Evolutionary conservation across 2,329 filamentous ascomycete genomes (phyloP).

Genomic region (Aspergillus neotritici): DNA sequence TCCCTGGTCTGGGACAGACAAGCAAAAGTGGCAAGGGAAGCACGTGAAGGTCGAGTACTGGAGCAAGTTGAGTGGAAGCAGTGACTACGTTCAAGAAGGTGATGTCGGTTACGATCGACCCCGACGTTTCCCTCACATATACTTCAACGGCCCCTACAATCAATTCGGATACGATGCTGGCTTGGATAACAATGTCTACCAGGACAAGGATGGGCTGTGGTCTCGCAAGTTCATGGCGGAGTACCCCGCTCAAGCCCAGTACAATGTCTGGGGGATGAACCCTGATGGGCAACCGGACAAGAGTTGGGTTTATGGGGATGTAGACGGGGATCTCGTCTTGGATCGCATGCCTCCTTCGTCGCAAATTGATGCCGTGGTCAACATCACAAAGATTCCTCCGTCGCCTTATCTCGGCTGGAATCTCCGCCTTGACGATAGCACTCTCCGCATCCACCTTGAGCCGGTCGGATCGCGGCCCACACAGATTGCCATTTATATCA

Average conservation of each 20-base stretch:
- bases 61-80: constrained; percentile 54
- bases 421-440: constrained; percentile 52
- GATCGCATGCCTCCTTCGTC: constrained; percentile 59
- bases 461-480: constrained; percentile 50
- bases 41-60: constrained; percentile 61
- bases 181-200: constrained; percentile 48
- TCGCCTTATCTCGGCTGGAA: constrained; percentile 52
- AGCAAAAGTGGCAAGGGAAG: constrained; percentile 56
- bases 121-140: constrained; percentile 57
- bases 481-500: constrained; percentile 51
- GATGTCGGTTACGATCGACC: constrained; percentile 44
- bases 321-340: constrained; percentile 55
- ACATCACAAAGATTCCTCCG: constrained; percentile 53
- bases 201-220: constrained; percentile 50
- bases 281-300: constrained; percentile 58
- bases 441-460: constrained; percentile 46
- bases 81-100: constrained; percentile 55
- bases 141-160: constrained; percentile 59
- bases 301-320: constrained; percentile 55
- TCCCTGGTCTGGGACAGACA: constrained; percentile 54
- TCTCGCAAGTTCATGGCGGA: constrained; percentile 57
- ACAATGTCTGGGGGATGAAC: constrained; percentile 64
- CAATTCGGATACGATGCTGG: constrained; percentile 60
- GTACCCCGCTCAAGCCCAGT: constrained; percentile 57
- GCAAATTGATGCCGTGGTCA: constrained; percentile 51